phyloP scores from a whole-genome alignment of 73 alveolate genomes.

The Durusdinium trenchii region DNA sequence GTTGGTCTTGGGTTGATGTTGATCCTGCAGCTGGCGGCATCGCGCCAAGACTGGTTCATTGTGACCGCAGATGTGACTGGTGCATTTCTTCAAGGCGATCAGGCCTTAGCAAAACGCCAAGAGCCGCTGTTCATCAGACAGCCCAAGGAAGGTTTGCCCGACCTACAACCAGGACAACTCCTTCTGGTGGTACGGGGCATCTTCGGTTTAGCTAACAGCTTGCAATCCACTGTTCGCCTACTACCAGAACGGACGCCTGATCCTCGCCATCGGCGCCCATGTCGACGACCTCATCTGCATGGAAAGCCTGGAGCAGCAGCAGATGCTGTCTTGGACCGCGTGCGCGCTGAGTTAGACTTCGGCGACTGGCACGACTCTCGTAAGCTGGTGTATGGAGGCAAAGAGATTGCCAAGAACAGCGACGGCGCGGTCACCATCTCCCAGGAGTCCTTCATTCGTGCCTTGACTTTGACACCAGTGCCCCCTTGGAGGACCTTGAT shows the following conservation, averaged over 20 bases:
- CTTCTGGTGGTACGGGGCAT: slow-evolving; percentile 42
- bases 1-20: neutral
- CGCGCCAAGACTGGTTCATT: neutral
- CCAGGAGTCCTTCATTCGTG: slow-evolving; percentile 32
- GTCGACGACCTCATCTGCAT: slow-evolving; percentile 21
- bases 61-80: slow-evolving; percentile 13
- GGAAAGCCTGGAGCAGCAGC: slow-evolving; percentile 1
- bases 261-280: slow-evolving; percentile 12
- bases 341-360: neutral
- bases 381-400: slow-evolving; percentile 20
- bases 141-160: slow-evolving; percentile 34
- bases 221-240: neutral
- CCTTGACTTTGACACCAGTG: neutral
- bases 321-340: neutral
- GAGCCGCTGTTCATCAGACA: slow-evolving; percentile 26
- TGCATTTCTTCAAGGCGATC: slow-evolving; percentile 61
- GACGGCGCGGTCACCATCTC: neutral
- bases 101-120: neutral
- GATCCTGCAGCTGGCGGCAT: neutral
- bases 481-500: neutral
- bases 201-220: slow-evolving; percentile 23
- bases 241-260: neutral
- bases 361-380: slow-evolving; percentile 43
- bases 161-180: neutral
- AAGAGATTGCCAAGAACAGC: neutral